A percentile compares a stretch with the other conserved stretches of the same genome.
phyloP scores from a whole-genome alignment of 768 basidiomycete species.

The Melanogaster broomeanus region DNA sequence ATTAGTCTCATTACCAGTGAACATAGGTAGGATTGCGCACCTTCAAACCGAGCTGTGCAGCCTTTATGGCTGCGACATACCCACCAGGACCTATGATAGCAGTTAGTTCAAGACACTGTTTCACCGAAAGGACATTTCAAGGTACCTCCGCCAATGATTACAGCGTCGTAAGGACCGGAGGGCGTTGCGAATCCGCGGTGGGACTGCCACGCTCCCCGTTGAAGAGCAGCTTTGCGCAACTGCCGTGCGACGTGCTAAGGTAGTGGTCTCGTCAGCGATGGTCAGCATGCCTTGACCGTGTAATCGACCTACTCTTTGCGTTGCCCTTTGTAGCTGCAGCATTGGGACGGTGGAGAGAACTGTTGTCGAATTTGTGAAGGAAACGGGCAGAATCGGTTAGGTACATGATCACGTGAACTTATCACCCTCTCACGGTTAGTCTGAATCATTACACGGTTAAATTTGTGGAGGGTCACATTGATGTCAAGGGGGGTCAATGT shows the following conservation, averaged over 20 bases:
- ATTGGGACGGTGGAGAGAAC: slow-evolving; percentile 18
- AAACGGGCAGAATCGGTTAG: no score
- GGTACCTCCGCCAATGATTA: slow-evolving; percentile 93
- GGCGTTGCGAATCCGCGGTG: slow-evolving; percentile 66
- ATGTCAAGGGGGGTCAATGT: no score
- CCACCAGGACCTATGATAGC: slow-evolving; percentile 79
- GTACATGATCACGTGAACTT: no score
- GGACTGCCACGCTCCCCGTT: slow-evolving; percentile 44
- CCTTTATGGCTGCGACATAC: slow-evolving; percentile 98
- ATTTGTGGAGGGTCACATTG: no score
- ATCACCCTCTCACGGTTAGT: no score
- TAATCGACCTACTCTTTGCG: slow-evolving; percentile 33
- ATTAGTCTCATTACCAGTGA: slow-evolving; percentile 1
- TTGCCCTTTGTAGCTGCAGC: slow-evolving; percentile 39
- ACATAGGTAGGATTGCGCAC: slow-evolving; percentile 40
- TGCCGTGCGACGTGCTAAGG: slow-evolving; percentile 44
- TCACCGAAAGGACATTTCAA: neutral
- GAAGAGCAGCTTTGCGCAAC: slow-evolving; percentile 40
- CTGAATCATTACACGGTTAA: no score
- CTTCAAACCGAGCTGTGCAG: slow-evolving; percentile 94
- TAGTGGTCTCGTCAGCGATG: neutral
- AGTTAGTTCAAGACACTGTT: slow-evolving; percentile 1
- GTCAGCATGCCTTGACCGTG: neutral
- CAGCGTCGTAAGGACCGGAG: slow-evolving; percentile 85
- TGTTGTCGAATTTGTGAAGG: no score